A percentile compares a stretch with the other conserved stretches of the same genome.
Conservation (phyloP, 768 basidiomycete species). For the Pleurotus salmoneostramineus region DNA sequence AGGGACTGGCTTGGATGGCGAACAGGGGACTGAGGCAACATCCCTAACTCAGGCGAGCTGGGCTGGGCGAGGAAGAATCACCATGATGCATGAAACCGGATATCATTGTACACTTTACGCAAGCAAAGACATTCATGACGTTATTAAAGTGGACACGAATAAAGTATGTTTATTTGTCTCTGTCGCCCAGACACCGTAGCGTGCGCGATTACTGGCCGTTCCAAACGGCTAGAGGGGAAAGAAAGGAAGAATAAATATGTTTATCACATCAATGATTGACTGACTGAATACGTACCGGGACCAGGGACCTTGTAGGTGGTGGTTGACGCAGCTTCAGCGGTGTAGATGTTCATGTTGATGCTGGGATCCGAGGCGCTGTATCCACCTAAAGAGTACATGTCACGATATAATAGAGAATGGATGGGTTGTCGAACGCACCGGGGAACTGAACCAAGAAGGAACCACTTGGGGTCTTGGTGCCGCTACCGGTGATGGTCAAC, state of each 20-base stretch:
- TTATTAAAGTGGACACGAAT: no score
- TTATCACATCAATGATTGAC: background rate
- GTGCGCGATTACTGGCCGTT: conserved; percentile 12
- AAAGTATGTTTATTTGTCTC: no score
- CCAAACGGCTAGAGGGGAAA: conserved; percentile 16
- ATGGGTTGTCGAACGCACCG: conserved; percentile 43
- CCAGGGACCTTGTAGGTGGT: conserved; percentile 30
- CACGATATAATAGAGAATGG: background rate
- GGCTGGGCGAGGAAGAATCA: no score
- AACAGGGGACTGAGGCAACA: no score
- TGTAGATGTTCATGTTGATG: conserved; percentile 34
- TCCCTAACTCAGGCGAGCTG: no score
- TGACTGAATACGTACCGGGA: conserved; percentile 19
- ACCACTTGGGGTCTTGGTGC: conserved; percentile 22
- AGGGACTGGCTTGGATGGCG: no score
- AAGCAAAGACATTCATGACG: no score
- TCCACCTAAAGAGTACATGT: conserved; percentile 14
- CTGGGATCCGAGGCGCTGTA: conserved; percentile 30
- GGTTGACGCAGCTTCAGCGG: conserved; percentile 22
- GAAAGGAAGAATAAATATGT: background rate
- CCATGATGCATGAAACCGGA: no score
- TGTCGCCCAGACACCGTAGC: no score
- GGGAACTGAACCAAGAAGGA: conserved; percentile 41
- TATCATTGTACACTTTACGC: no score
- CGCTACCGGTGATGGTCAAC: conserved; percentile 22